Evolutionary conservation across 257 asterid species (phyloP).

Genomic region (Perilla frutescens): DNA sequence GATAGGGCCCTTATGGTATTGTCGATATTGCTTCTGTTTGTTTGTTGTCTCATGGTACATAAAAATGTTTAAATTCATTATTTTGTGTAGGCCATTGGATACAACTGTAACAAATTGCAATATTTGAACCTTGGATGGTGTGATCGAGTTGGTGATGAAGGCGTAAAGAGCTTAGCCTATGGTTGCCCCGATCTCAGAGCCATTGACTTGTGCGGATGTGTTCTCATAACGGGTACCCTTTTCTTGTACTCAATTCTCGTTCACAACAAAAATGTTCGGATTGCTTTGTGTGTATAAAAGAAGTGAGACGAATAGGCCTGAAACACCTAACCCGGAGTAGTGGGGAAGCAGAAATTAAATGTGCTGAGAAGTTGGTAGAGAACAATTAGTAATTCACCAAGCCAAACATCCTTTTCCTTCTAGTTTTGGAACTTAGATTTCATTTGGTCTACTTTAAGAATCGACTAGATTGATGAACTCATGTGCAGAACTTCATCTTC

Average conservation of each 20-base stretch:
- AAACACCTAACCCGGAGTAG: too few species aligned
- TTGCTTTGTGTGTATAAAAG: neutral
- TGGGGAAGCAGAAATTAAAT: too few species aligned
- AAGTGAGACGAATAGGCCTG: neutral
- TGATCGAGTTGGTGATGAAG: constrained; percentile 80
- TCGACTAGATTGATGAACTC: neutral
- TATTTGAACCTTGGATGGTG: constrained; percentile 91
- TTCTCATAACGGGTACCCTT: constrained; percentile 71
- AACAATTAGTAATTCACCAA: too few species aligned
- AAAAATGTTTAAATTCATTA: neutral
- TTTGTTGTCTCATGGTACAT: neutral
- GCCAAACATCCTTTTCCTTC: too few species aligned
- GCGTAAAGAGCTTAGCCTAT: constrained; percentile 89
- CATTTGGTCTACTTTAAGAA: neutral
- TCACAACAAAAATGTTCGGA: too few species aligned
- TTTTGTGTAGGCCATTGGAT: constrained; percentile 74
- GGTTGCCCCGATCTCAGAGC: constrained; percentile 92
- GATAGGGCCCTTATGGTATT: constrained; percentile 85
- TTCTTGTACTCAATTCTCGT: neutral
- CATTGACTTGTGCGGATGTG: constrained; percentile 91
- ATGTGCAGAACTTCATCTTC: neutral
- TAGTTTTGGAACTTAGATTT: too few species aligned
- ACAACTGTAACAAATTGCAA: constrained; percentile 78
- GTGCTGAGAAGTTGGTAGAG: too few species aligned
- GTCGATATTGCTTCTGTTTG: neutral